Conservation (phyloP, 768 basidiomycete genomes). For the Psilocybe tampanensis region DNA sequence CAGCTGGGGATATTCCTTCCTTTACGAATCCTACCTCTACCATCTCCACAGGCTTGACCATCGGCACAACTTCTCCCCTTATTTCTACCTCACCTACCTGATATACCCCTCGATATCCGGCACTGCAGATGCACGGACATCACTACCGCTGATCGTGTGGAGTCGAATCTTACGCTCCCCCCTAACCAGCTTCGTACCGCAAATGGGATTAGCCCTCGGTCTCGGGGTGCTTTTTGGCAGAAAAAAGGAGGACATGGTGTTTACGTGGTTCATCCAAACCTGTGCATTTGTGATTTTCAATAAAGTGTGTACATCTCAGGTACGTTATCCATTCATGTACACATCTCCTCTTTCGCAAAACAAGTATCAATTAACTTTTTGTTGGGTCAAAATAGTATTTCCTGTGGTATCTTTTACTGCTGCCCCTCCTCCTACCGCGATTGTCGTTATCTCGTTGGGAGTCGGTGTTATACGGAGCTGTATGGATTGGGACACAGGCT, state of each 20-base stretch:
- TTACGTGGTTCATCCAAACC: slow-evolving; percentile 93
- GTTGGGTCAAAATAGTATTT: slow-evolving; percentile 69
- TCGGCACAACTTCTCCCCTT: slow-evolving; percentile 97
- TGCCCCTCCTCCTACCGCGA: slow-evolving; percentile 79
- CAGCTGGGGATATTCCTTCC: slow-evolving; percentile 77
- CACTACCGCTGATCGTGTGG: slow-evolving; percentile 33
- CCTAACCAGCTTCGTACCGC: slow-evolving; percentile 81
- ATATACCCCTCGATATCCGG: slow-evolving; percentile 56
- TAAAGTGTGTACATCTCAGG: slow-evolving; percentile 98
- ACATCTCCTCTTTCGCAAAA: neutral
- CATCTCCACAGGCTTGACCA: slow-evolving; percentile 92
- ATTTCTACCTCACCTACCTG: slow-evolving; percentile 95
- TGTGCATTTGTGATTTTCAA: slow-evolving; percentile 93
- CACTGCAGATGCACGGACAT: slow-evolving; percentile 15
- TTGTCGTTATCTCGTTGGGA: slow-evolving; percentile 52
- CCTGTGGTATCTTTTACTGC: slow-evolving; percentile 90
- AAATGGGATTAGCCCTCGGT: slow-evolving; percentile 71
- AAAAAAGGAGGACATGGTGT: slow-evolving; percentile 60
- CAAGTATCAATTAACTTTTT: neutral
- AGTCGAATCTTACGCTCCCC: slow-evolving; percentile 64
- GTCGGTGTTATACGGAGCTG: slow-evolving; percentile 40
- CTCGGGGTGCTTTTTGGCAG: slow-evolving; percentile 75
- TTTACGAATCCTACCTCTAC: slow-evolving; percentile 92
- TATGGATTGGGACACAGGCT: slow-evolving; percentile 83
- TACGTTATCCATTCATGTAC: slow-evolving; percentile 33